Conservation (phyloP, 1,284 basidiomycete genomes). For the Austroboletus niveus region DNA sequence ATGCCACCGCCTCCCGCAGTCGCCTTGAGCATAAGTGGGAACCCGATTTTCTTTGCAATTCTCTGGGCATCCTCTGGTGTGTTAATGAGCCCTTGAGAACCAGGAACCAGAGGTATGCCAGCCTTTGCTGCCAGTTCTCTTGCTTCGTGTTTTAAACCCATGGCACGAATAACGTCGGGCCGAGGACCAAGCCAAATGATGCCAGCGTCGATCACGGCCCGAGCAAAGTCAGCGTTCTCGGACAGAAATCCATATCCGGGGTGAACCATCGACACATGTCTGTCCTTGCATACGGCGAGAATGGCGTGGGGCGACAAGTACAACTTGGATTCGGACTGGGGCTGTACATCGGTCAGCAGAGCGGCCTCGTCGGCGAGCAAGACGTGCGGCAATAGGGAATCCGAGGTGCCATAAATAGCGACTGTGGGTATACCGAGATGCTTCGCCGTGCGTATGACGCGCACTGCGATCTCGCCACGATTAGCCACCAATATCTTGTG, state of each 20-base stretch:
- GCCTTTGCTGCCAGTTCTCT: conserved; percentile 48
- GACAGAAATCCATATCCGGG: conserved; percentile 71
- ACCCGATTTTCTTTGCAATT: conserved; percentile 47
- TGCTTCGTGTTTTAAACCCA: conserved; percentile 68
- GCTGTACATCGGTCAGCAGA: conserved; percentile 27
- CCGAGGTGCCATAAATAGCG: conserved; percentile 54
- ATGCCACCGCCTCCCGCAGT: conserved; percentile 73
- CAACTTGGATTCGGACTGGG: conserved; percentile 35
- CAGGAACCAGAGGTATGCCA: conserved; percentile 56
- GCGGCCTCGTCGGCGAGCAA: conserved; percentile 49
- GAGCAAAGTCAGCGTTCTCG: conserved; percentile 61
- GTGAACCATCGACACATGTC: conserved; percentile 54
- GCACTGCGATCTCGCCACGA: conserved; percentile 53
- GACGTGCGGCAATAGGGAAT: conserved; percentile 55
- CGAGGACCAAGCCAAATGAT: conserved; percentile 63
- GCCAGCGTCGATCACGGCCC: conserved; percentile 45
- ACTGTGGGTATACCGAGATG: conserved; percentile 47
- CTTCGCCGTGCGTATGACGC: conserved; percentile 54
- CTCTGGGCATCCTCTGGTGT: conserved; percentile 44
- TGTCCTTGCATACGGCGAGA: conserved; percentile 43
- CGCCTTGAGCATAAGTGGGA: conserved; percentile 68
- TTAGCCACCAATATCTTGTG: conserved; percentile 49
- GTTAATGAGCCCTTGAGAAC: conserved; percentile 47
- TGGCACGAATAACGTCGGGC: conserved; percentile 48
- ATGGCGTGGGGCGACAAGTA: conserved; percentile 46